Evolutionary conservation across 108 stramenopile species (phyloP), one percentile per base, ranked within the genome.

Genomic region (Conticribra guillardii): DNA sequence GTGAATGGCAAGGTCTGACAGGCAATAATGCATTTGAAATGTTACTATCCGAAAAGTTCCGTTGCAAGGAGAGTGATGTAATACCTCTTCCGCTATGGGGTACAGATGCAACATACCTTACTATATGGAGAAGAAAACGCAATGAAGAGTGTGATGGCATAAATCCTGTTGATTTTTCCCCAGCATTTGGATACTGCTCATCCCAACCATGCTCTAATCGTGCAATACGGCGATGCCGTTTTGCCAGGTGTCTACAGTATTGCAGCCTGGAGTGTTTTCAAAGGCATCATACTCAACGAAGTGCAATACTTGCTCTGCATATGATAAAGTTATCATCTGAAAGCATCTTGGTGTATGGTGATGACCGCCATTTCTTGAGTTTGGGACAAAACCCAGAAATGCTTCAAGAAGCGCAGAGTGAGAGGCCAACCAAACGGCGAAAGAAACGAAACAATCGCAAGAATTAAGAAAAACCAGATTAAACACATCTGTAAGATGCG

Each of bases 1-100:
- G 78, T 14, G 78, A 79, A 54, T 79, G 72, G 73, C 51, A 74
- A 51, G 78, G 78, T 1, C 46, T 79, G 72, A 79, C 78, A 2
- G 78, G 78, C 9, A 67, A 62, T 56, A 17, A 24, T 8, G 21
- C 24, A 9, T 79, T 79, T 54, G 72, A 79, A 56, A 34, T 14
- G 17, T 28, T 69, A 21, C 60, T 79, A 21, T 22, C 23, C 19
- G 26, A 62, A 37, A 37, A 67, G 8, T 79, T 74, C 66, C 15
- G 11, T 34, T 79, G 78, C 27, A 15, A 48, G 0, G 27, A 60
- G 21, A 33, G 31, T 8, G 68, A 69, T 34, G 30, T 51, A 46
- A 46, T 59, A 45, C 61, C 45, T 37, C 67, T 76, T 4, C 76
- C 76, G 17, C 9, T 69, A 1, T 79, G 78, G 78, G 73, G 78